Percentiles rank a stretch among this genome's conserved stretches.
These are phyloP conservation scores for Teratosphaeria destructans DNA, from an alignment of 2,329 filamentous ascomycete species.

Conservation along the genomic window DNA sequence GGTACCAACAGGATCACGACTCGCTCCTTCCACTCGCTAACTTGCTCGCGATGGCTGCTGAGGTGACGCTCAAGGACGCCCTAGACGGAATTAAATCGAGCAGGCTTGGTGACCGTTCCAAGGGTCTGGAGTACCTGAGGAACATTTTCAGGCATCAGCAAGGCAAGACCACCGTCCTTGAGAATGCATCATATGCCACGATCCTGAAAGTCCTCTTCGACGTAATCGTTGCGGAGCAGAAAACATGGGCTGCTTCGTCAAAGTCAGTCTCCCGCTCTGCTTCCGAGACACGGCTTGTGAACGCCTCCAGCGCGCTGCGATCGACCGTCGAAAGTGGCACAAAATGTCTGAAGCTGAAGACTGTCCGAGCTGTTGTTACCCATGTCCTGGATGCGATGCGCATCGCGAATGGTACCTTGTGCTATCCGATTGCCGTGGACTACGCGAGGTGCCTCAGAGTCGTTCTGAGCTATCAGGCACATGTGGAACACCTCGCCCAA, in stretches of 20 bases:
- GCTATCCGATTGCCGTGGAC: conserved; percentile 60
- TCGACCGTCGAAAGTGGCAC: conserved; percentile 60
- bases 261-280: conserved; percentile 28
- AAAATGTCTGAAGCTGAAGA: conserved; percentile 60
- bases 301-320: conserved; percentile 62
- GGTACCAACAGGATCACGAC: neutral
- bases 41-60: neutral
- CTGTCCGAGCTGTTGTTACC: conserved; percentile 65
- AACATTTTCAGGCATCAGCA: conserved; percentile 43
- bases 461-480: conserved; percentile 61
- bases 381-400: conserved; percentile 61
- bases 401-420: conserved; percentile 53
- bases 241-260: conserved; percentile 47
- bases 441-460: conserved; percentile 67
- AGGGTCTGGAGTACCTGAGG: conserved; percentile 46
- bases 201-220: conserved; percentile 75
- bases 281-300: conserved; percentile 49
- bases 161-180: conserved; percentile 38
- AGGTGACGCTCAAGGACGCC: conserved; percentile 1
- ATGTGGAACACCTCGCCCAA: conserved; percentile 66
- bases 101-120: conserved; percentile 36
- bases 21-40: neutral
- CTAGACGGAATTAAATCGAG: conserved; percentile 32
- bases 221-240: conserved; percentile 57
- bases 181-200: conserved; percentile 68